Evolutionary conservation across 495 filamentous ascomycete genomes (phyloP), one percentile per base, ranked within the genome.

Genomic region (Lasiosphaeria hispida): DNA sequence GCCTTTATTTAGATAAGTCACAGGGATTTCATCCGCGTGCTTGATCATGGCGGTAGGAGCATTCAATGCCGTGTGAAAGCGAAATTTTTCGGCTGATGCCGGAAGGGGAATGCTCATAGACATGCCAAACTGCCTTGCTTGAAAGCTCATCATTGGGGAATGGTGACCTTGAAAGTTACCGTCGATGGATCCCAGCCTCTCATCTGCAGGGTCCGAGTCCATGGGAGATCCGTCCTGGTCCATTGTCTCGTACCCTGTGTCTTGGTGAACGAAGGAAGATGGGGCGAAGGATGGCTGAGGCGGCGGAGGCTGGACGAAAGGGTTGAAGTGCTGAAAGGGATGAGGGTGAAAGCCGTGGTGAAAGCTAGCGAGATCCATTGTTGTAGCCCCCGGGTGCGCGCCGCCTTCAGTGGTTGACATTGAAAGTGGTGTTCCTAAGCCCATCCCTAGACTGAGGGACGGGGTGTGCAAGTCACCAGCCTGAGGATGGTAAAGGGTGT

Each of bases 21-120:
- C 84, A 0, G 94, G 94, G 41, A 96, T 92, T 66, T 97, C 94
- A 45, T 91, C 86, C 3, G 83, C 67, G 59, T 88, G 82, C 66
- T 88, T 95, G 62, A 96, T 85, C 93, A 97, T 97, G n/a, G 93
- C 93, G 1, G 93, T 97, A 11, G 92, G 90, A 1, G 93, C 94
- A 68, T 96, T 93, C 47, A 99, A 75, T 0, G 91, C 91, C 39
- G 90, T 86, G 66, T 90, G 86, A 71, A 89, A 99, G 18, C 95
- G 91, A 68, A 97, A 97, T 59, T 92, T 95, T 53, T 73, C 70
- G 3, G 72, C 78, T 7, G 78, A 73, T 3, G 73, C 52, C 2
- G 76, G 75, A 33, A 77, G 70, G 14, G 69, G 58, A 42, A 70
- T 63, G 36, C 70, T 50, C 55, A 77, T 73, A n/a, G 69, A 51